Base-by-base conservation (phyloP, 2,329 filamentous ascomycete species). In the Colletotrichum chrysophilum region DNA sequence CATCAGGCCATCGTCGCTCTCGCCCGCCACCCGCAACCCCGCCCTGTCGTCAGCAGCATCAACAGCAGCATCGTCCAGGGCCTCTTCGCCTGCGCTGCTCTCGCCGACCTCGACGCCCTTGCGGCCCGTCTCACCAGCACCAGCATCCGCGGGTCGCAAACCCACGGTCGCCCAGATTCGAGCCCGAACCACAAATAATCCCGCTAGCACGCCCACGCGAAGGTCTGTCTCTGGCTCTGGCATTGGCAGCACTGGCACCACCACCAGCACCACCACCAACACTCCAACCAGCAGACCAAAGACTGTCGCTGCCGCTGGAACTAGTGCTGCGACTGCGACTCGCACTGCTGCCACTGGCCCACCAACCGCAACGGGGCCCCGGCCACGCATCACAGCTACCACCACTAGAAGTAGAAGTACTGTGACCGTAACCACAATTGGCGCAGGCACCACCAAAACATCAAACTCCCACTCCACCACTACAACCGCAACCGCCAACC, bases 61-160 rank as follows among this genome's bases (percentile, higher is more conserved):
- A 86, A 84, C 61, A 83, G 18, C 38, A n/a, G 38, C 38, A 12
- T 48, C 38, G 18, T 48, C 38, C 38, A n/a, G 38, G 38, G 38
- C 38, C 5, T 48, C 38, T 48, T 48, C 38, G 18, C 38, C 38
- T 48, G 38, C 38, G 9, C 38, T 48, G 18, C 38, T 48, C 38
- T 82, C 48, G 84, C 83, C 83, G 83, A 86, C 52, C 80, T 82
- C 75, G 82, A 62, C 80, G 61, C 56, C 77, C 69, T 79, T 81
- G 21, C 66, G 81, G 26, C 83, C 71, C 7, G 24, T 43, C 2
- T 43, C 61, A n/a, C 55, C 62, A 24, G 28, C 62, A 48, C 38
- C 38, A 48, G 38, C 38, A 48, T 12, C 38, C 69, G 28, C 48
- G 36, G 61, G 28, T 55, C 69, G 69, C 69, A 75, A 67, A 48